Base-by-base conservation (phyloP, 768 basidiomycete species). In the Kwoniella mangroviensis region DNA sequence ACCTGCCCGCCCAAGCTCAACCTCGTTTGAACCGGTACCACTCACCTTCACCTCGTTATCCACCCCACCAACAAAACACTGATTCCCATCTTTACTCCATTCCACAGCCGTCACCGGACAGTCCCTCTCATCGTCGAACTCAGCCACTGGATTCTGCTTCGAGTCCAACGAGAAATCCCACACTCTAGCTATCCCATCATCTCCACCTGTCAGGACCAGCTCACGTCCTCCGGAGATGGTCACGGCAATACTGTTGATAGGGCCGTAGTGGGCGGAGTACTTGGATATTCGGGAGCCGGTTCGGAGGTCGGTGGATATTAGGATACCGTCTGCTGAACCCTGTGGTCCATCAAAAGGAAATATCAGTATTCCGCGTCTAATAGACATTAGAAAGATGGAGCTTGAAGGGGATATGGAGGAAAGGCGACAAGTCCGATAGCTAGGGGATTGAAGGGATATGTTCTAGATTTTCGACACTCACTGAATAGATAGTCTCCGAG, bases 21-120 rank as follows among this genome's bases (percentile, higher is more conserved):
- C 26, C 26, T 26, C 26, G 26, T 2, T 26, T 4, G 4, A 26
- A 26, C n/a, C n/a, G n/a, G n/a, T 26, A 26, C 26, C 26, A 26
- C 26, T 73, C 78, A 96, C 94, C 81, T 98, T 94, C 70, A 99
- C 90, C 82, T 94, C 93, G 75, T 99, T 99, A 84, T 99, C 96
- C 77, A 98, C 83, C 15, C 92, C 94, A 4, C 91, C 95, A n/a
- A 93, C 88, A 74, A 93, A 99, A 42, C 97, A 87, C 68, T 88
- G 91, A 68, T 91, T 87, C 1, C 93, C 97, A 79, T 99, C 97
- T 21, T 89, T 89, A 81, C 91, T 91, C 94, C 92, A 98, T 75
- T 90, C 91, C 0, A 95, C 95, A 1, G 91, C 87, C 15, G 96
- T 99, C 40, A 94, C 92, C 0, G 97, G 95, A 79, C 92, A 94